Percentiles rank a stretch among this genome's conserved stretches.
These are phyloP conservation scores for Panaeolus papilionaceus DNA, from an alignment of 768 basidiomycete species.

Conservation along the genomic window DNA sequence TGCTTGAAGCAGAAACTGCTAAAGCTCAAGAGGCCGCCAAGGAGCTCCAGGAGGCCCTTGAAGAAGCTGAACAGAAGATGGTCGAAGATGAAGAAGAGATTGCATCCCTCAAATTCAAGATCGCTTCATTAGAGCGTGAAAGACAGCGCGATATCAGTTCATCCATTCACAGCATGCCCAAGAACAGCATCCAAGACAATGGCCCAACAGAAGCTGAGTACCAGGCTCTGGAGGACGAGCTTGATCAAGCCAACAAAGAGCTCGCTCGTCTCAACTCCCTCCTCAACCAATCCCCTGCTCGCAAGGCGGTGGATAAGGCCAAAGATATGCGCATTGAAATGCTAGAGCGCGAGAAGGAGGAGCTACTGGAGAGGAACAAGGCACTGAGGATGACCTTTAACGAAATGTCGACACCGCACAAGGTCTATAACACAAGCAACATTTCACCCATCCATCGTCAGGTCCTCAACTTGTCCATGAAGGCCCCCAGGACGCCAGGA, in stretches of 20 bases:
- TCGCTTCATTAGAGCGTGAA: constrained; percentile 65
- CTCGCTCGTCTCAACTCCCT: constrained; percentile 72
- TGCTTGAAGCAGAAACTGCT: constrained; percentile 57
- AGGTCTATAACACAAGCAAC: constrained; percentile 56
- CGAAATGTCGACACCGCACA: constrained; percentile 64
- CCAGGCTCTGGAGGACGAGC: constrained; percentile 73
- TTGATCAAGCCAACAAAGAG: constrained; percentile 79
- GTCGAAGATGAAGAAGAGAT: constrained; percentile 61
- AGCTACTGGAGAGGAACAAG: constrained; percentile 74
- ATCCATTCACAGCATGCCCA: constrained; percentile 33
- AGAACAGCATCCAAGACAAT: constrained; percentile 32
- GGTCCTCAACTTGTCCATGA: constrained; percentile 69
- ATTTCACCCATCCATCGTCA: constrained; percentile 84
- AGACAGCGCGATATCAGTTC: constrained; percentile 38
- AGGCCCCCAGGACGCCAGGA: constrained; percentile 79
- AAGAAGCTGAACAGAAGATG: constrained; percentile 78
- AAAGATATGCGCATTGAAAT: constrained; percentile 78
- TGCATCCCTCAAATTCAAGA: constrained; percentile 53
- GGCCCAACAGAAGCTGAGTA: constrained; percentile 59
- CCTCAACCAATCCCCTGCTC: constrained; percentile 74
- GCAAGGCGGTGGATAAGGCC: constrained; percentile 78
- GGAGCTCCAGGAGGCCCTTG: constrained; percentile 80
- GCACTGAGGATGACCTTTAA: constrained; percentile 57
- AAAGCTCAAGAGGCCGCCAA: constrained; percentile 60
- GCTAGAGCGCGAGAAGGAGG: constrained; percentile 79